Evolutionary conservation across 1,284 basidiomycete genomes (phyloP).

Genomic region (Sporisorium scitamineum): DNA sequence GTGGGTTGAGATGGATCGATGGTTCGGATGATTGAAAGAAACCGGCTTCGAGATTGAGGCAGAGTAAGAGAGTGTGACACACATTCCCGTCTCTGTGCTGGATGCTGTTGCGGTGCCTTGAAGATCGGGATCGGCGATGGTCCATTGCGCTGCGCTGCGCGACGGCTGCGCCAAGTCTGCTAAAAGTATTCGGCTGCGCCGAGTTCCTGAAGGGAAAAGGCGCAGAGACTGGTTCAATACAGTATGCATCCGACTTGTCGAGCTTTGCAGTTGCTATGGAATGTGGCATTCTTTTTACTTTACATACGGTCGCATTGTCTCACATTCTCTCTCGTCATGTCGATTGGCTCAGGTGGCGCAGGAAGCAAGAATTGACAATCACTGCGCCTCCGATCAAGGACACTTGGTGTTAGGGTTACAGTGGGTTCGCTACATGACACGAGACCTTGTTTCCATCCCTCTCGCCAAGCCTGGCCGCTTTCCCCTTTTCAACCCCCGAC

Average conservation of each 20-base stretch:
- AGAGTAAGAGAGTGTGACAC: neutral
- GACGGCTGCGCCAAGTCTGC: neutral
- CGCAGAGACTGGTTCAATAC: neutral
- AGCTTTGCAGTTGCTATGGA: neutral
- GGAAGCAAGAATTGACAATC: neutral
- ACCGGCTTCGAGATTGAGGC: neutral
- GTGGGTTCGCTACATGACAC: slow-evolving; percentile 5
- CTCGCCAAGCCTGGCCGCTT: slow-evolving; percentile 7
- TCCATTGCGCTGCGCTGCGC: neutral
- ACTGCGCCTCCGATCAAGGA: neutral
- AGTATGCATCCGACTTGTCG: neutral
- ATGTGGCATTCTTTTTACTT: neutral
- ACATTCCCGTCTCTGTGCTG: neutral
- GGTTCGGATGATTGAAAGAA: no score
- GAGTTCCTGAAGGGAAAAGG: no score
- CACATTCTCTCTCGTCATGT: no score
- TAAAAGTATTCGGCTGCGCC: neutral
- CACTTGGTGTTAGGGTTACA: no score
- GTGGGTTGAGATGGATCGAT: no score
- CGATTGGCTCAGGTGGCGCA: neutral
- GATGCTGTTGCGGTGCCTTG: neutral
- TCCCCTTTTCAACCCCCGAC: slow-evolving; percentile 6
- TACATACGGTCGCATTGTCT: no score
- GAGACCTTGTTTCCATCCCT: slow-evolving; percentile 1
- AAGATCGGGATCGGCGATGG: neutral